Conservation (phyloP, 1,284 basidiomycete species). For the Leucoagaricus sp. region DNA sequence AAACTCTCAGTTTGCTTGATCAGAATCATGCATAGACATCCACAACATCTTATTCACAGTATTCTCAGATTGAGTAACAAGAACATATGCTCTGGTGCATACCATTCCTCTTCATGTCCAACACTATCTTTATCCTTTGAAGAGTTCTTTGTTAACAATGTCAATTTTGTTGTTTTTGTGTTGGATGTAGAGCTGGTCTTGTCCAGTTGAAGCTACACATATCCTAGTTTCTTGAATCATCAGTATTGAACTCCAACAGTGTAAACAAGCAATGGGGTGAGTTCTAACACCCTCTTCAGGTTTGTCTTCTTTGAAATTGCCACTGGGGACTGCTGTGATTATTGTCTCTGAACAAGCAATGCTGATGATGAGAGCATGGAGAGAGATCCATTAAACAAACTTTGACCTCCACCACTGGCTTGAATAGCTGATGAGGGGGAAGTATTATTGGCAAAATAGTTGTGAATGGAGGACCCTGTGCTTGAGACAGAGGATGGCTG, state of each 20-base stretch:
- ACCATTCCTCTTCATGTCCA: conserved; percentile 83
- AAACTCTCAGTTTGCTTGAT: conserved; percentile 91
- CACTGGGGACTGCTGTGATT: conserved; percentile 19
- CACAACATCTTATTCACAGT: conserved; percentile 69
- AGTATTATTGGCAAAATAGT: background rate
- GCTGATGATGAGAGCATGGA: background rate
- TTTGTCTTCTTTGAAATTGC: conserved; percentile 44
- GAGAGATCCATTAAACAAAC: background rate
- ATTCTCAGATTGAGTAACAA: conserved; percentile 90
- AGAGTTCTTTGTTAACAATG: no score
- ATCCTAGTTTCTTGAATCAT: conserved; percentile 51
- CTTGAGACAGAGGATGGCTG: background rate
- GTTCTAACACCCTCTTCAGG: conserved; percentile 70
- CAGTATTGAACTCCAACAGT: conserved; percentile 95
- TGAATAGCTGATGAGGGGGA: background rate
- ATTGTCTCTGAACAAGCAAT: conserved; percentile 10
- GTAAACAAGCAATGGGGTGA: conserved; percentile 86
- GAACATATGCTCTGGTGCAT: conserved; percentile 90
- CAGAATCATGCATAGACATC: conserved; percentile 60
- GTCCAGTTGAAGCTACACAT: background rate
- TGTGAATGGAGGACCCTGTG: no score
- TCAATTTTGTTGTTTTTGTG: no score
- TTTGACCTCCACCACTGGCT: background rate
- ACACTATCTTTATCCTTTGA: background rate
- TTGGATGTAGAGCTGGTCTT: background rate